Evolutionary conservation across 345 rosid species (phyloP).

Genomic region (Aquilaria sinensis): DNA sequence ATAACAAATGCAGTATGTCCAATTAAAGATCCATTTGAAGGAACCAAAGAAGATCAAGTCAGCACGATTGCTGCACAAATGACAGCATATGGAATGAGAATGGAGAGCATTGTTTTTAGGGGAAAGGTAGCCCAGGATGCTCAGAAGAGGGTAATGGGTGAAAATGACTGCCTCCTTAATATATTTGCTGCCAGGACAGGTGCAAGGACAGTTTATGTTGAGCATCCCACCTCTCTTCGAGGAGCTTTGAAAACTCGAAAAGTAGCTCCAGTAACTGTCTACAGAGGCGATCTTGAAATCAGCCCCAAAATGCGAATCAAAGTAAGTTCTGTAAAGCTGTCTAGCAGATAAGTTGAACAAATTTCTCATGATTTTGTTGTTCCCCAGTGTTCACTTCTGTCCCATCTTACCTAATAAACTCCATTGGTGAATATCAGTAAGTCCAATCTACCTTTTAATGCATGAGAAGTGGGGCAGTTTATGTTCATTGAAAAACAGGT

Average conservation of each 20-base stretch:
- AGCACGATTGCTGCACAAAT: conserved; percentile 58
- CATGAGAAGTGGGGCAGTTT: too few species aligned
- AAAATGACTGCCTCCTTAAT: conserved; percentile 67
- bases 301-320: conserved; percentile 65
- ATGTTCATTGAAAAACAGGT: too few species aligned
- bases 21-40: conserved; percentile 70
- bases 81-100: conserved; percentile 55
- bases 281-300: conserved; percentile 86
- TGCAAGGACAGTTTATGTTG: conserved; percentile 54
- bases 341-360: too few species aligned
- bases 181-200: conserved; percentile 50
- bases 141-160: conserved; percentile 40
- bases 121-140: conserved; percentile 24
- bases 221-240: conserved; percentile 62
- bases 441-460: too few species aligned
- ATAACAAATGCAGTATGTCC: conserved; percentile 66
- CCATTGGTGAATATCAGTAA: too few species aligned
- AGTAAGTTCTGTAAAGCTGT: conserved; percentile 30
- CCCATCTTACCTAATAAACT: too few species aligned
- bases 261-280: conserved; percentile 69
- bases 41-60: conserved; percentile 82
- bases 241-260: conserved; percentile 79
- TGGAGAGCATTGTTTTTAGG: conserved; percentile 69
- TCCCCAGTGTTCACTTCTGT: too few species aligned
- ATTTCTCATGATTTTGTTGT: too few species aligned